Evolutionary conservation across 352 stramenopile species (phyloP).

Genomic region (Saprolegnia parasitica): DNA sequence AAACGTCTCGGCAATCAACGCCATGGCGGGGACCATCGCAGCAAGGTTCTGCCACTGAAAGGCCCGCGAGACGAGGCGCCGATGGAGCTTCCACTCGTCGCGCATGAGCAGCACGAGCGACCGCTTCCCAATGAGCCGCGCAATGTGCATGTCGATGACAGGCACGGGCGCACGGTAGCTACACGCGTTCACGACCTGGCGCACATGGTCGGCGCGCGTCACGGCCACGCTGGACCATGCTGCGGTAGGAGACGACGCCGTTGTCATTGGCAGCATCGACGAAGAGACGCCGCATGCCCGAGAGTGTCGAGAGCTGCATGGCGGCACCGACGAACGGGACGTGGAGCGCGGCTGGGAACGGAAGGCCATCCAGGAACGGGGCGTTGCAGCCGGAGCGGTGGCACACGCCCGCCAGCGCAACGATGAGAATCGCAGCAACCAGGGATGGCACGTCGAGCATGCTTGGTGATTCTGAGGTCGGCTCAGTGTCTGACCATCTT

Average conservation of each 20-base stretch:
- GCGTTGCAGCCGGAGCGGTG: background rate
- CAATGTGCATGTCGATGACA: background rate
- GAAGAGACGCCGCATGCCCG: background rate
- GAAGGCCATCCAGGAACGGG: background rate
- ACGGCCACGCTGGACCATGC: background rate
- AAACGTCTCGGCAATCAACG: background rate
- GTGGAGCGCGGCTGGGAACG: background rate
- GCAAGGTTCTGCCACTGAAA: constrained; percentile 19
- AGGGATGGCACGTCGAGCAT: too few species aligned
- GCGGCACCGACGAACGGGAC: background rate
- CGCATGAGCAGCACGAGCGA: background rate
- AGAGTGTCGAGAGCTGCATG: background rate
- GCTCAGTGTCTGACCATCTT: too few species aligned
- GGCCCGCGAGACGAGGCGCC: background rate
- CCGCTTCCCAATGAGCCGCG: background rate
- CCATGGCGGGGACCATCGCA: constrained; percentile 2
- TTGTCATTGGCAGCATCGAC: constrained; percentile 12
- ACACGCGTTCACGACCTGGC: background rate
- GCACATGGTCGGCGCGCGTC: background rate
- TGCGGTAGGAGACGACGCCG: constrained; percentile 8
- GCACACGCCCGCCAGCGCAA: background rate
- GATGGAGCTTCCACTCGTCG: constrained; percentile 17
- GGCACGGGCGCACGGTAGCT: background rate
- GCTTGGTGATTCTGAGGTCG: too few species aligned
- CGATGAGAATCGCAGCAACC: too few species aligned